Evolutionary conservation across 441 rosid genomes (phyloP), one percentile per base, ranked within the genome.

Genomic region (Pelargonium cotyledonis): DNA sequence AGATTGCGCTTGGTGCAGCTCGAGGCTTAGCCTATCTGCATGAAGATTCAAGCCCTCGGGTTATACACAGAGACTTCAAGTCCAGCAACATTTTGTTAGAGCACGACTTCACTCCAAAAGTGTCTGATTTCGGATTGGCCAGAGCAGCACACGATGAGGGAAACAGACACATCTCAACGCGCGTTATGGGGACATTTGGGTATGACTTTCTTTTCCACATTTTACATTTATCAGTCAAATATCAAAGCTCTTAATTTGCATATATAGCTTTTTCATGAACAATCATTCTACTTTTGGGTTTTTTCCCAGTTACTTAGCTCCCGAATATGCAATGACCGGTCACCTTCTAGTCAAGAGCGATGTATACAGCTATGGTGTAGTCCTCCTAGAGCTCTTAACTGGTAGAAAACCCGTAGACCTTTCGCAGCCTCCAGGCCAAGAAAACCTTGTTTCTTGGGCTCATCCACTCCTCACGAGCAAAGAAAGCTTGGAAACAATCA

Each of bases 161-260:
- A 70, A 87, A 81, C 72, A 79, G 80, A 70, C 96, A 91, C 79
- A 91, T 94, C 74, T 94, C 99, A 6, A 94, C 97, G 0, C 96
- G 95, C 10, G 96, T 94, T 57, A 91, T 94, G 97, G 99, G 99
- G 72, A 94, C 98, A 40, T 94, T 94, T 64, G 98, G 98, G 96
- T 91, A 80, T 49, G 71, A 49, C n/a, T 49, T 1, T 49, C 55
- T 2, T 49, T 4, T 10, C 55, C 16, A 49, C n/a, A 49, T 35
- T 35, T 4, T 35, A 35, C 40, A 35, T 35, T 35, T 35, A 35
- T 35, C 40, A 1, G 16, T 49, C 62, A 15, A 49, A 10, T 49
- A 16, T 49, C 55, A 14, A 1, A 29, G 35, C 35, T 29, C 35
- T n/a, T n/a, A n/a, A n/a, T 47, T 9, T 12, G 53, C 2, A 11